Conservation (phyloP, 805 yeast genomes). For the Sugiyamaella boreocaroliniensis region DNA sequence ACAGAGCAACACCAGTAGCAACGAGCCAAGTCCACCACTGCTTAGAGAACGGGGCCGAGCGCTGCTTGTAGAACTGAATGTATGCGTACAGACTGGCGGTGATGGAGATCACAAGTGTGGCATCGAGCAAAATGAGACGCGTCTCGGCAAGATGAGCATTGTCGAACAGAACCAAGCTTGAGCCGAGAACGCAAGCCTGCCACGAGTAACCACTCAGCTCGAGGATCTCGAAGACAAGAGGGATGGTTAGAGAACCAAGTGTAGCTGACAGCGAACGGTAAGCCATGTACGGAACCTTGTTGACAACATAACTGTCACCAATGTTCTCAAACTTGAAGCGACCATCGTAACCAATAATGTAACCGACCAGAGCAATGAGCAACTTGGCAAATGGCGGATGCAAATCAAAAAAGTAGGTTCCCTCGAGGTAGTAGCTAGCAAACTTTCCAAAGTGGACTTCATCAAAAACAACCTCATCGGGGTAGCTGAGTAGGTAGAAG, state of each 20-base stretch:
- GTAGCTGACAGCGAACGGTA: slow-evolving; percentile 72
- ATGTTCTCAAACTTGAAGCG: slow-evolving; percentile 82
- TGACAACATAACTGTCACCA: slow-evolving; percentile 71
- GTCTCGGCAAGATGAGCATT: slow-evolving; percentile 89
- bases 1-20: slow-evolving; percentile 76
- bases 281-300: slow-evolving; percentile 81
- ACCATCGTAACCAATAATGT: slow-evolving; percentile 87
- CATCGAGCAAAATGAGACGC: slow-evolving; percentile 84
- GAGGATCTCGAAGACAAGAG: slow-evolving; percentile 75
- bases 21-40: slow-evolving; percentile 86
- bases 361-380: slow-evolving; percentile 85
- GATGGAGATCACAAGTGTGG: slow-evolving; percentile 76
- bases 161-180: slow-evolving; percentile 72
- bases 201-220: slow-evolving; percentile 78
- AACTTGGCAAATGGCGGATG: slow-evolving; percentile 98
- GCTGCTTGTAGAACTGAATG: slow-evolving; percentile 60
- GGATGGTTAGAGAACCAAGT: slow-evolving; percentile 77
- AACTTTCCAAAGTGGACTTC: slow-evolving; percentile 46
- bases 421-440: slow-evolving; percentile 55
- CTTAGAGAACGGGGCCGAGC: slow-evolving; percentile 56
- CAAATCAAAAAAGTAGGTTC: slow-evolving; percentile 90
- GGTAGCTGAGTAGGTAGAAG: slow-evolving; percentile 65
- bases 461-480: slow-evolving; percentile 61
- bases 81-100: slow-evolving; percentile 75
- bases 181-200: slow-evolving; percentile 69